Percentiles rank a stretch among this genome's conserved stretches.
These are phyloP conservation scores for Perilla frutescens DNA, from an alignment of 257 asterid species.

Conservation along the genomic window DNA sequence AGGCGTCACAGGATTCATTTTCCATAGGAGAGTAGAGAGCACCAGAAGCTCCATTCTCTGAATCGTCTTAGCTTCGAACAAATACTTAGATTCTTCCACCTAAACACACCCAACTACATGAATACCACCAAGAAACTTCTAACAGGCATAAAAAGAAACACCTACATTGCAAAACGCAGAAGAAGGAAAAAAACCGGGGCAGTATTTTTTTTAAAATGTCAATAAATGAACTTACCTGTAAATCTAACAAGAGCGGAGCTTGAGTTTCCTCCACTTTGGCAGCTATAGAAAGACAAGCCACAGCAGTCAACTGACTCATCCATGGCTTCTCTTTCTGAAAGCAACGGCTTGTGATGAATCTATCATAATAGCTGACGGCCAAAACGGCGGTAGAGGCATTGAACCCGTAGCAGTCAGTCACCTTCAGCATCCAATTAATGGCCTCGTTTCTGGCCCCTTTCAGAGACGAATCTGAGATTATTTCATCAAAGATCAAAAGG, in stretches of 20 bases:
- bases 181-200: background rate
- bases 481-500: slow-evolving; percentile 33
- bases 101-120: slow-evolving; percentile 40
- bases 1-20: slow-evolving; percentile 87
- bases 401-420: slow-evolving; percentile 64
- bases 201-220: background rate
- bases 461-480: slow-evolving; percentile 52
- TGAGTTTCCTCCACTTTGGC: slow-evolving; percentile 94
- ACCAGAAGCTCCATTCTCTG: slow-evolving; percentile 91
- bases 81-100: slow-evolving; percentile 70
- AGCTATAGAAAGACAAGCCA: slow-evolving; percentile 95
- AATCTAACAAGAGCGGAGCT: slow-evolving; percentile 80
- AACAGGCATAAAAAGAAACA: slow-evolving; percentile 45
- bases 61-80: slow-evolving; percentile 85
- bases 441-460: slow-evolving; percentile 61
- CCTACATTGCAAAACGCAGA: slow-evolving; percentile 30
- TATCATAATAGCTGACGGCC: slow-evolving; percentile 72
- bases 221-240: slow-evolving; percentile 64
- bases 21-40: slow-evolving; percentile 81
- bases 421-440: slow-evolving; percentile 75
- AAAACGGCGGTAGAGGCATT: slow-evolving; percentile 65
- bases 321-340: slow-evolving; percentile 92
- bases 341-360: slow-evolving; percentile 59
- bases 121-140: background rate
- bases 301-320: slow-evolving; percentile 92